phyloP scores from a whole-genome alignment of 2,329 filamentous ascomycete species.

The Stenocarpella maydis region DNA sequence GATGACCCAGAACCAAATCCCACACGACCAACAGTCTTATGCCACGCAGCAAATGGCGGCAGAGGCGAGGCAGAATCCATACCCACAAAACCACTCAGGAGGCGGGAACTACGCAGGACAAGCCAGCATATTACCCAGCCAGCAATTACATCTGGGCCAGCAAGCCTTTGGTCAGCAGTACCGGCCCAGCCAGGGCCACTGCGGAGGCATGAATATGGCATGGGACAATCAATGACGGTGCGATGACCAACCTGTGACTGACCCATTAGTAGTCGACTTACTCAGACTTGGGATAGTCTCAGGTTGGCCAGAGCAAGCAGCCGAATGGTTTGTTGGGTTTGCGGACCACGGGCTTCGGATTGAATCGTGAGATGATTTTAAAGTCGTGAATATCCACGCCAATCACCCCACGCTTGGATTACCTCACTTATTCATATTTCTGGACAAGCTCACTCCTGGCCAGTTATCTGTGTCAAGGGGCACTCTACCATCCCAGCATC shows the following conservation, averaged over 20 bases:
- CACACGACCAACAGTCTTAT: slow-evolving; percentile 21
- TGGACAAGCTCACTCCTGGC: not conserved
- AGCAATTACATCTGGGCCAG: slow-evolving; percentile 32
- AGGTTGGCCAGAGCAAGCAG: slow-evolving; percentile 21
- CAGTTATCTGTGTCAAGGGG: not conserved
- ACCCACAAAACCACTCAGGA: slow-evolving; percentile 11
- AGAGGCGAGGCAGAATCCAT: slow-evolving; percentile 26
- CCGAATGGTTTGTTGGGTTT: slow-evolving; percentile 25
- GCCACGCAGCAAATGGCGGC: slow-evolving; percentile 22
- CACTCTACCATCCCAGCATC: not conserved
- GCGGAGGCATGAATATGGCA: slow-evolving; percentile 20
- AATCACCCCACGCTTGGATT: not conserved
- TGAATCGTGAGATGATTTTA: not conserved
- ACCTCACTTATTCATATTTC: not conserved
- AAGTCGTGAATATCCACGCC: not conserved
- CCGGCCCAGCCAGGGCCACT: slow-evolving; percentile 30
- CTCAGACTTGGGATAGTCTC: slow-evolving; percentile 18
- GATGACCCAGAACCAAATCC: slow-evolving; percentile 6
- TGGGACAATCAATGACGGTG: slow-evolving; percentile 35
- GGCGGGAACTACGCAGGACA: slow-evolving; percentile 19
- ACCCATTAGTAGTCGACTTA: slow-evolving; percentile 23
- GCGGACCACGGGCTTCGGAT: slow-evolving; percentile 29
- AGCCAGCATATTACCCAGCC: slow-evolving; percentile 28
- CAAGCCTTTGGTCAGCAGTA: slow-evolving; percentile 31
- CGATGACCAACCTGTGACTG: slow-evolving; percentile 28